Evolutionary conservation across 768 basidiomycete genomes (phyloP).

Genomic region (Collybia nuda): DNA sequence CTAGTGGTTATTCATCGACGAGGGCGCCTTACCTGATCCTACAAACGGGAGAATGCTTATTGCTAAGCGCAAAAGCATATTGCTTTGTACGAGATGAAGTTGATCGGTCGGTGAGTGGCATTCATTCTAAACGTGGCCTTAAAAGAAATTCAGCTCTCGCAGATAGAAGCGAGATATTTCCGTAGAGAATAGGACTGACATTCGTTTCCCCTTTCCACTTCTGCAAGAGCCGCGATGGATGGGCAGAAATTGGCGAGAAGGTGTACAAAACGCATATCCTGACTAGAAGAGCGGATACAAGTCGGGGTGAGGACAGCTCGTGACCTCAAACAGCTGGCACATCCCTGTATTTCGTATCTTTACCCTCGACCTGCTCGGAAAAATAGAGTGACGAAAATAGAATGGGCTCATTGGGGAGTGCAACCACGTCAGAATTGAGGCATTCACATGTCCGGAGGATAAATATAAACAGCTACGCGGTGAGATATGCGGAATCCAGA

Average conservation of each 20-base stretch:
- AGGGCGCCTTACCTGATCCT: slow-evolving; percentile 34
- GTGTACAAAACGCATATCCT: not conserved
- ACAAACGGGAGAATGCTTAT: slow-evolving; percentile 38
- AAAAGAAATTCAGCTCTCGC: slow-evolving; percentile 10
- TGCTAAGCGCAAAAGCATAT: slow-evolving; percentile 31
- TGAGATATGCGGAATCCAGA: no score
- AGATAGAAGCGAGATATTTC: slow-evolving; percentile 20
- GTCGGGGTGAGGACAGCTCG: slow-evolving; percentile 21
- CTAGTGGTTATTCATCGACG: not conserved
- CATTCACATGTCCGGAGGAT: not conserved
- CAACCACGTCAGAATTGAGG: slow-evolving; percentile 1
- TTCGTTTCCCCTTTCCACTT: slow-evolving; percentile 15
- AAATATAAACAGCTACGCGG: no score
- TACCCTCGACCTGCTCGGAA: slow-evolving; percentile 9
- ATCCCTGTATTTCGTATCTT: not conserved
- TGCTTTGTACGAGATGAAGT: slow-evolving; percentile 12
- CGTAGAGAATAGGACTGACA: slow-evolving; percentile 16
- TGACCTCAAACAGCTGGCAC: slow-evolving; percentile 10
- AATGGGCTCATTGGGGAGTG: not conserved
- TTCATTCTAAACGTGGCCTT: slow-evolving; percentile 10
- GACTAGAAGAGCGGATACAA: slow-evolving; percentile 20
- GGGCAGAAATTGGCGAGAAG: slow-evolving; percentile 8
- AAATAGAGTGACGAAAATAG: slow-evolving; percentile 13
- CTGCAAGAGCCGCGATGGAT: not conserved
- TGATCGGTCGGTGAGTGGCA: slow-evolving; percentile 8